Evolutionary conservation across 805 yeast genomes (phyloP).

Genomic region (Candida palmyrensis): DNA sequence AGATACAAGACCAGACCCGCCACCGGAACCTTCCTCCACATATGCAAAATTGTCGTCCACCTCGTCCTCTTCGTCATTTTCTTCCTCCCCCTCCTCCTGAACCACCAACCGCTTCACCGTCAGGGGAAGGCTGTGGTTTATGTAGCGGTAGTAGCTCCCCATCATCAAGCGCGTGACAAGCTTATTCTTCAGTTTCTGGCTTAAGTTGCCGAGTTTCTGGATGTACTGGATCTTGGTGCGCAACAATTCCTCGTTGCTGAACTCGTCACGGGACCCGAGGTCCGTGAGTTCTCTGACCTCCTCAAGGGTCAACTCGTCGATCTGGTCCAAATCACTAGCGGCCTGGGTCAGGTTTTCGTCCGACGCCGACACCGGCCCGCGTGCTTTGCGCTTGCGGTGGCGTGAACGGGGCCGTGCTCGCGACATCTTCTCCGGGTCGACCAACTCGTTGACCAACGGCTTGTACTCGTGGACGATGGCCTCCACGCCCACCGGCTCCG

Average conservation of each 20-base stretch:
- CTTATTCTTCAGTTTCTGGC: constrained; percentile 41
- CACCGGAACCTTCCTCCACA: constrained; percentile 3
- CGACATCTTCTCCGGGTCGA: constrained; percentile 43
- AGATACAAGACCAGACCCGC: too few species aligned
- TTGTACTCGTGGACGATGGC: constrained; percentile 39
- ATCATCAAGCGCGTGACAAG: constrained; percentile 64
- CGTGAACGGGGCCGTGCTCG: constrained; percentile 9
- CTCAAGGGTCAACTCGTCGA: constrained; percentile 32
- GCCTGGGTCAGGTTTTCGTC: constrained; percentile 8
- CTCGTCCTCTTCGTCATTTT: constrained; percentile 6
- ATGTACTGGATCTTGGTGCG: constrained; percentile 47
- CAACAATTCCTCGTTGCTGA: constrained; percentile 33
- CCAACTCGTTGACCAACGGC: constrained; percentile 48
- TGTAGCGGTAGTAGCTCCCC: constrained; percentile 55
- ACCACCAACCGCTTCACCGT: constrained; percentile 14
- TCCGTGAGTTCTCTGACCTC: constrained; percentile 33
- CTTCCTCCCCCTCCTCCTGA: constrained; percentile 9
- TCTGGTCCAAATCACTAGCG: constrained; percentile 22
- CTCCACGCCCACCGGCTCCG: constrained; percentile 55
- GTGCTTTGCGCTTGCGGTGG: constrained; percentile 8
- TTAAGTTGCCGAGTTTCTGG: constrained; percentile 29
- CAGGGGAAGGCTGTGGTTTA: constrained; percentile 24
- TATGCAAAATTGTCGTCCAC: constrained; percentile 2
- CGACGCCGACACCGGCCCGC: constrained; percentile 15
- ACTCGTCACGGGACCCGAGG: constrained; percentile 31